Evolutionary conservation across 441 rosid species (phyloP).

Genomic region (Adansonia madagascariensis): DNA sequence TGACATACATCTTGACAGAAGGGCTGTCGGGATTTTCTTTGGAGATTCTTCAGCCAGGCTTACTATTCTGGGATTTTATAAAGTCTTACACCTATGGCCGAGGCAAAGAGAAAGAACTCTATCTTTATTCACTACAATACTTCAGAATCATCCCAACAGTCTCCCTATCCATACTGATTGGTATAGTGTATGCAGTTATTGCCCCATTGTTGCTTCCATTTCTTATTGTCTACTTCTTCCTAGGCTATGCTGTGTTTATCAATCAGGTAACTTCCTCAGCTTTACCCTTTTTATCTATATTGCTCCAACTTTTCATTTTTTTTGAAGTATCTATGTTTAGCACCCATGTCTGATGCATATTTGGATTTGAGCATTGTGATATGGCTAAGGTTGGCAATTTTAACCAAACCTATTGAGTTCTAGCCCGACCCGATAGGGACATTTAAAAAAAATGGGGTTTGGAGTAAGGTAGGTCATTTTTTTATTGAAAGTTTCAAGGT

Average conservation of each 20-base stretch:
- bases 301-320: background rate
- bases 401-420: too few species aligned
- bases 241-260: slow-evolving; percentile 77
- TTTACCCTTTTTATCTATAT: background rate
- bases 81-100: slow-evolving; percentile 50
- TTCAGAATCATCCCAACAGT: slow-evolving; percentile 77
- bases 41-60: slow-evolving; percentile 78
- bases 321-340: background rate
- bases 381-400: too few species aligned
- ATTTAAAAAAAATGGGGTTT: too few species aligned
- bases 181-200: slow-evolving; percentile 79
- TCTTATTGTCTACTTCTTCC: slow-evolving; percentile 73
- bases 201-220: slow-evolving; percentile 83
- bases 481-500: too few species aligned
- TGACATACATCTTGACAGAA: slow-evolving; percentile 82
- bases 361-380: too few species aligned
- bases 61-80: slow-evolving; percentile 61
- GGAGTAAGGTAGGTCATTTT: too few species aligned
- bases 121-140: slow-evolving; percentile 76
- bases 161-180: slow-evolving; percentile 70
- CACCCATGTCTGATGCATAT: too few species aligned
- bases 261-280: slow-evolving; percentile 60
- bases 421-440: too few species aligned
- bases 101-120: slow-evolving; percentile 58
- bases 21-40: slow-evolving; percentile 85